Conservation (phyloP, 1,139 yeast species). For the Saccharomycopsis crataegensis region DNA sequence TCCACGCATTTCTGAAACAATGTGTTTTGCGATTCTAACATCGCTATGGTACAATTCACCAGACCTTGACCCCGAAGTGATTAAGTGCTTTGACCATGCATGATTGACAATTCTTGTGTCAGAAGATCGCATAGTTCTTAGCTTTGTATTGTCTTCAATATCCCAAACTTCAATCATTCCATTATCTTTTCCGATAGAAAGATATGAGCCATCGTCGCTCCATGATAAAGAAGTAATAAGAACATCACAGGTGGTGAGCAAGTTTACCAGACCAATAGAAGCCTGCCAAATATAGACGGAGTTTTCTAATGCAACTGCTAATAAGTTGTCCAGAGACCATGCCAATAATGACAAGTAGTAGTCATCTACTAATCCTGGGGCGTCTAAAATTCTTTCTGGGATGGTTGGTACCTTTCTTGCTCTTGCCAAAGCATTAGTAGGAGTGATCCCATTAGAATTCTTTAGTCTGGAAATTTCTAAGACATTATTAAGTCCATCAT, state of each 20-base stretch:
- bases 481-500: slow-evolving; percentile 19
- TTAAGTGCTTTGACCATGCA: slow-evolving; percentile 75
- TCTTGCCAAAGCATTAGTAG: slow-evolving; percentile 32
- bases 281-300: slow-evolving; percentile 94
- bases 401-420: slow-evolving; percentile 72
- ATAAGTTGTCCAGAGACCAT: slow-evolving; percentile 78
- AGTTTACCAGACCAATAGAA: slow-evolving; percentile 67
- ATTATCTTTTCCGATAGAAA: slow-evolving; percentile 78
- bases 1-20: slow-evolving; percentile 43
- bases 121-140: slow-evolving; percentile 73
- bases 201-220: slow-evolving; percentile 87
- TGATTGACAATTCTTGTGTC: slow-evolving; percentile 77
- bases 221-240: slow-evolving; percentile 73
- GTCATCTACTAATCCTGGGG: slow-evolving; percentile 92
- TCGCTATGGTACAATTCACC: slow-evolving; percentile 88
- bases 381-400: slow-evolving; percentile 91
- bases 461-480: slow-evolving; percentile 10
- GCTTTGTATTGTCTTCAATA: slow-evolving; percentile 63
- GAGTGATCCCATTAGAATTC: slow-evolving; percentile 25
- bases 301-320: slow-evolving; percentile 86
- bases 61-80: slow-evolving; percentile 76
- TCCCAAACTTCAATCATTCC: slow-evolving; percentile 95
- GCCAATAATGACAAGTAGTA: slow-evolving; percentile 80
- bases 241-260: slow-evolving; percentile 55
- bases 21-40: slow-evolving; percentile 80